Evolutionary conservation across 192 early-diverging fungal species (phyloP), one percentile per base, ranked within the genome.

Genomic region (Coemansia interrupta): DNA sequence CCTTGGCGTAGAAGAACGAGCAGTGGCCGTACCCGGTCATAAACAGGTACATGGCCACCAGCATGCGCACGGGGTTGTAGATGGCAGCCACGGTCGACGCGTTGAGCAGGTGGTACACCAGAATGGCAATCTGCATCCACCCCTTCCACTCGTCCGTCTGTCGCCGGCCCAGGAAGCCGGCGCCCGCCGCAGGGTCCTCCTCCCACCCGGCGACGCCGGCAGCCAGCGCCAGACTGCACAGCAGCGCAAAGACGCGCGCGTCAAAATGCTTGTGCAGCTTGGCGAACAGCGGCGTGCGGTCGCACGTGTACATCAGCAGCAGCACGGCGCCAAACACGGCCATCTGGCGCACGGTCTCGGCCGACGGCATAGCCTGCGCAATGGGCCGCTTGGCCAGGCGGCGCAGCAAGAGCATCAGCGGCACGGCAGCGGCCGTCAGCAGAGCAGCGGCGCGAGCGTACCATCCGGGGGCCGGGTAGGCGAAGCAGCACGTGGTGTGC

Each of bases 81-180:
- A 92, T 86, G 0, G 66, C 76, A 1, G 83, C 58, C 10, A 83
- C 73, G 15, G 70, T 74, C 2, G 86, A 87, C 0, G 87, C 88
- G 22, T 85, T 87, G 43, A 82, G 68, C 61, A 85, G 82, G 63
- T 92, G 90, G 63, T 92, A 92, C 11, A 85, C 70, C 20, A 88
- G 67, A 41, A 87, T 84, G 15, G 77, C 51, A 2, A 90, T 61
- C 76, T 92, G 90, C 90, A 92, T 92, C 90, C 90, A 92, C 0
- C 90, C 90, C 61, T 88, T 89, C 90, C 90, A 92, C 67, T 92
- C 90, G 50, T 92, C 88, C 9, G 90, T 92, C 64, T 90, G 88
- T 53, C 86, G 82, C 28, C 90, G 83, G 63, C 83, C 86, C 54
- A 92, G 63, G 60, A 92, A 92, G 11, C 76, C 78, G 9, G 60